A percentile compares a stretch with the other conserved stretches of the same genome.
Evolutionary conservation across 192 early-diverging fungal genomes (phyloP).

Genomic region (Chytriomyces sp.): DNA sequence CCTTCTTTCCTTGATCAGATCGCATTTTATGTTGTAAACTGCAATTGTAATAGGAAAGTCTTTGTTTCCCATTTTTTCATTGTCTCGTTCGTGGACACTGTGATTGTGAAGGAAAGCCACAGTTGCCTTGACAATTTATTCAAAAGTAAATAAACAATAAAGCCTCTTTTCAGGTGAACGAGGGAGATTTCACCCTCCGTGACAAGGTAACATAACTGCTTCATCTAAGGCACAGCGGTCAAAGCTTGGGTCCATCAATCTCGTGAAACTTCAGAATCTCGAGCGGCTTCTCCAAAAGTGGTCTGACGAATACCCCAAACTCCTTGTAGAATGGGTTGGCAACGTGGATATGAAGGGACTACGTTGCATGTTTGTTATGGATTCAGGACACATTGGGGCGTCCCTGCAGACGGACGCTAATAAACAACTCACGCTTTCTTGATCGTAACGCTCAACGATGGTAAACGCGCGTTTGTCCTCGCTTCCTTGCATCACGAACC

Average conservation of each 20-base stretch:
- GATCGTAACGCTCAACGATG: constrained; percentile 31
- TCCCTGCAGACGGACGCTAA: neutral
- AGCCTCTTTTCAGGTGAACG: too few species aligned
- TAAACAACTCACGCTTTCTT: constrained; percentile 4
- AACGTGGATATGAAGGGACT: constrained; percentile 5
- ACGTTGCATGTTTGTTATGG: neutral
- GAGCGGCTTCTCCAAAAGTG: constrained; percentile 19
- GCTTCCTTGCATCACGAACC: constrained; percentile 29
- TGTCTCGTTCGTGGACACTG: too few species aligned
- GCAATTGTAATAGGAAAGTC: too few species aligned
- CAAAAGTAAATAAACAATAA: too few species aligned
- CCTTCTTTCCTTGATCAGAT: too few species aligned
- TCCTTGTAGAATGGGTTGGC: constrained; percentile 22
- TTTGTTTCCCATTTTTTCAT: too few species aligned
- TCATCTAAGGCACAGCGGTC: too few species aligned
- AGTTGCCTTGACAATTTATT: too few species aligned
- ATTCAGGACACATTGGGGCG: neutral
- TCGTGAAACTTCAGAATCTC: constrained; percentile 23
- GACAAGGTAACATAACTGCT: too few species aligned
- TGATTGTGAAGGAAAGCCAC: too few species aligned
- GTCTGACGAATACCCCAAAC: constrained; percentile 1
- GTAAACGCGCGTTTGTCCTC: constrained; percentile 26
- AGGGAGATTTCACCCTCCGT: too few species aligned
- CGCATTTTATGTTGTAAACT: too few species aligned
- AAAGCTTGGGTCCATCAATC: neutral